Evolutionary conservation across 2,329 filamentous ascomycete species (phyloP), one percentile per base, ranked within the genome.

Genomic region (Colletotrichum falcatum): DNA sequence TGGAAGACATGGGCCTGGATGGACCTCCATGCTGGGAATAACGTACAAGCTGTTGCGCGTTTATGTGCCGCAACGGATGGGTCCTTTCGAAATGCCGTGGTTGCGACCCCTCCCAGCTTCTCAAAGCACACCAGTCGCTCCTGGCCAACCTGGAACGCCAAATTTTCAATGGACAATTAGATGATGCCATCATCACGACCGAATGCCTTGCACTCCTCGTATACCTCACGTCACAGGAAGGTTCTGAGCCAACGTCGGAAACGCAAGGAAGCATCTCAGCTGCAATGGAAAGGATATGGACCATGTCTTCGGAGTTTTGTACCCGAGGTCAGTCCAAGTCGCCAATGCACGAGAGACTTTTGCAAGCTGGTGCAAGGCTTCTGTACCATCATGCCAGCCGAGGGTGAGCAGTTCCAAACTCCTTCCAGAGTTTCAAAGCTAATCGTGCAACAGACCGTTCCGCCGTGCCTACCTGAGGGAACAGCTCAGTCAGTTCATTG

Each of bases 1-100:
- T 89, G 87, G 84, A 85, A 87, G 64, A 86, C 86, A 2, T 92
- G 90, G 87, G 83, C 90, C 1, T 94, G 91, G 90, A 84, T 91
- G 73, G 86, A 89, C n/a, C 80, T 96, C 5, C 80, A 83, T 16
- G 75, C 75, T 11, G 79, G 79, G 0, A 75, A 82, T 26, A 79
- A 79, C 12, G 51, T 74, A 0, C 65, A 76, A 18, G 83, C 85
- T 3, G 70, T 82, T 8, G 73, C 74, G 12, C 80, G 81, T 7
- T 76, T 89, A 11, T 83, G 85, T 73, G 78, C 78, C 0, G 78
- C 81, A 0, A 75, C 79, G 2, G 81, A 83, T 35, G 76, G 77
- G 7, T 62, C 26, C 1, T 46, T 77, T n/a, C 75, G 74, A n/a
- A 61, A 49, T 16, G 30, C 61, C 9, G 71, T 73, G 9, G 44